Evolutionary conservation across 1,139 yeast species (phyloP).

Genomic region (Suhomyces bolitotheri): DNA sequence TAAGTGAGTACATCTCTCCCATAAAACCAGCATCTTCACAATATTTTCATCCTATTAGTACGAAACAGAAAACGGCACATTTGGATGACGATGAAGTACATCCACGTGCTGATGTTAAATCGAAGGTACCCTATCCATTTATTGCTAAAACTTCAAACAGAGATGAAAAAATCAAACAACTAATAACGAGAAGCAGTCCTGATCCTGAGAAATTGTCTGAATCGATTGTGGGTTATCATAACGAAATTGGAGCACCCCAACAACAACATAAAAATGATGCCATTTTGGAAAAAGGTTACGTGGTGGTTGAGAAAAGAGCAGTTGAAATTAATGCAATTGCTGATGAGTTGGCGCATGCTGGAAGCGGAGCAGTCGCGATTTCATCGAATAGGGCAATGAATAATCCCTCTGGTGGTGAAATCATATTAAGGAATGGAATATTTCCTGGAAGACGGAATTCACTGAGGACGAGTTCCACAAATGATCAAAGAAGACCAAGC

Average conservation of each 20-base stretch:
- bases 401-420: constrained; percentile 17
- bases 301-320: constrained; percentile 89
- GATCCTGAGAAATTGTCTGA: constrained; percentile 34
- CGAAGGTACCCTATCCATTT: neutral
- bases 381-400: constrained; percentile 16
- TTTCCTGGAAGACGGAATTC: constrained; percentile 22
- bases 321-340: constrained; percentile 96
- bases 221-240: constrained; percentile 22
- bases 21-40: constrained; percentile 17
- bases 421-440: constrained; percentile 1
- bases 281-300: constrained; percentile 77
- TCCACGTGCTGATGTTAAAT: neutral
- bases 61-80: no score
- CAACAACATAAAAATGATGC: constrained; percentile 37
- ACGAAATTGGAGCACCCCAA: neutral
- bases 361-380: constrained; percentile 56
- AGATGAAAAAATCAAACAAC: constrained; percentile 48
- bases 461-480: constrained; percentile 32
- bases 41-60: neutral
- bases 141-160: constrained; percentile 13
- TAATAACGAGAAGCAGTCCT: constrained; percentile 47
- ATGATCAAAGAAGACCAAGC: constrained; percentile 48
- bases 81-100: no score
- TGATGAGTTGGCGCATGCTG: constrained; percentile 78
- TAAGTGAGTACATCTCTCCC: constrained; percentile 71